Percentiles rank a stretch among this genome's conserved stretches.
These are phyloP conservation scores for Pseudopithomyces chartarum DNA, from an alignment of 2,329 filamentous ascomycete species.

Conservation along the genomic window DNA sequence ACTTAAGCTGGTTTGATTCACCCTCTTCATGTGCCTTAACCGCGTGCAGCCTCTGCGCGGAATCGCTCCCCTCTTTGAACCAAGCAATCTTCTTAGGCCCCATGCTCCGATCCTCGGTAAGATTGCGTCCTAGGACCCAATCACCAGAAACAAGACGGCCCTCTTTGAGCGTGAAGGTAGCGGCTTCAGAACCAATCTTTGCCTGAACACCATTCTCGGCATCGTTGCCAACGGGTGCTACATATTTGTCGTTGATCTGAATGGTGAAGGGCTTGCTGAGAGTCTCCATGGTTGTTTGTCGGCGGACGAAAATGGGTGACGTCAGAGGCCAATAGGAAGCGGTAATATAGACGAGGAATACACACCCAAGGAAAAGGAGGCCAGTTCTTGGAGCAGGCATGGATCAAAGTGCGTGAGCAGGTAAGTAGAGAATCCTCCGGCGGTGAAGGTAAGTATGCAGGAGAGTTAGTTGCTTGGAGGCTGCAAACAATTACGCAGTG, in stretches of 20 bases:
- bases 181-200: constrained; percentile 22
- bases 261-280: constrained; percentile 29
- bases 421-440: too few relatives aligned
- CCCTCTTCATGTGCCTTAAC: constrained; percentile 25
- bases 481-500: too few relatives aligned
- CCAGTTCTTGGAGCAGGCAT: not conserved
- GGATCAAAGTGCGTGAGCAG: not conserved
- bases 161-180: constrained; percentile 29
- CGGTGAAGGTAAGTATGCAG: not conserved
- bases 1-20: constrained; percentile 21
- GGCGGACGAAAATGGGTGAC: not conserved
- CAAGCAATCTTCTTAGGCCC: constrained; percentile 30
- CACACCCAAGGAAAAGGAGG: not conserved
- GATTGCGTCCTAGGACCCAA: constrained; percentile 25
- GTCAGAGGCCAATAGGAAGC: not conserved
- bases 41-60: constrained; percentile 12
- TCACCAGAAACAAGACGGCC: constrained; percentile 23
- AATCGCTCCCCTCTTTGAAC: constrained; percentile 23
- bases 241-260: constrained; percentile 27
- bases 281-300: constrained; percentile 22
- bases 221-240: constrained; percentile 16
- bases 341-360: not conserved
- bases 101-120: constrained; percentile 28
- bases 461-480: not conserved
- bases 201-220: constrained; percentile 21